Conservation (phyloP, 108 stramenopile species). For the Nitzschia putrida region DNA sequence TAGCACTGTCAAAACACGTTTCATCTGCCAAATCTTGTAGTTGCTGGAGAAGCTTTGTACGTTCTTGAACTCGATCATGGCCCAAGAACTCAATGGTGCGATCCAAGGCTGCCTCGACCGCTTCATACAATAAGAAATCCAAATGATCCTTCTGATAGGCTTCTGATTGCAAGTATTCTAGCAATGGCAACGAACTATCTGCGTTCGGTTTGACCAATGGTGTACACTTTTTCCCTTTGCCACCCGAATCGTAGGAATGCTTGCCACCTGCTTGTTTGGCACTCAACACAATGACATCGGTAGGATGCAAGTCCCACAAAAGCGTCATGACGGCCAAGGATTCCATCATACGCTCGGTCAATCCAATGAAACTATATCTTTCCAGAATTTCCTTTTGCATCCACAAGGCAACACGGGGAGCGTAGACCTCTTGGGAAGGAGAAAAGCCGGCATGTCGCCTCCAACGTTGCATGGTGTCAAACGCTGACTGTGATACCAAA, state of each 20-base stretch:
- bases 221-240: background rate
- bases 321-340: constrained; percentile 21
- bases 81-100: background rate
- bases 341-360: constrained; percentile 18
- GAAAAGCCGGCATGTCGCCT: background rate
- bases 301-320: constrained; percentile 18
- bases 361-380: constrained; percentile 5
- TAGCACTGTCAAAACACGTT: background rate
- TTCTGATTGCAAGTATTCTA: constrained; percentile 7
- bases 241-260: background rate
- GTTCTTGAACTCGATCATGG: background rate
- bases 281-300: constrained; percentile 29
- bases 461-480: background rate
- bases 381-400: constrained; percentile 2
- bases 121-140: constrained; percentile 4
- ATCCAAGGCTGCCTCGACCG: background rate
- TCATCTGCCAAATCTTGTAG: constrained; percentile 1
- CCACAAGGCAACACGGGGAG: too few relatives aligned
- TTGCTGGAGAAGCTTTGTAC: background rate
- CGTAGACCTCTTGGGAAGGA: too few relatives aligned
- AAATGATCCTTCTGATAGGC: constrained; percentile 24
- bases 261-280: background rate
- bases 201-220: background rate
- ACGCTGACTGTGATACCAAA: background rate
- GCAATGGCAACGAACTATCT: background rate